These are phyloP conservation scores for Onygenales sp. DNA, from an alignment of 2,329 filamentous ascomycete species.

Conservation along the genomic window DNA sequence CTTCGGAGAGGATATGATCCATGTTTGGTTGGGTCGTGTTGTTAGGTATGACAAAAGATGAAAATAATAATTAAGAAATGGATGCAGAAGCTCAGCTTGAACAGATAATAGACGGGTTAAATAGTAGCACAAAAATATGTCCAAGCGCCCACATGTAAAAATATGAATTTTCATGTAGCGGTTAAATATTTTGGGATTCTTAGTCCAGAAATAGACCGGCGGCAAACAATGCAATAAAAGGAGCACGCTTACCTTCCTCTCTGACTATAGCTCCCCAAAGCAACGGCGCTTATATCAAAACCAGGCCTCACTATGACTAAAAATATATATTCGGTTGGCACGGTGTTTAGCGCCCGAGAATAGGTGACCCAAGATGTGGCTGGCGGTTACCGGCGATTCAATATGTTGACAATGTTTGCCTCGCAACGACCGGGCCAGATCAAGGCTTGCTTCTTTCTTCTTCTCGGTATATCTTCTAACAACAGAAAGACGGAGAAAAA, in stretches of 20 bases:
- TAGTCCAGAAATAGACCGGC: neutral
- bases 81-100: neutral
- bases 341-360: neutral
- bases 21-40: neutral
- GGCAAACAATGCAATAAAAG: slow-evolving; percentile 1
- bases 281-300: neutral
- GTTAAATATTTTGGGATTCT: neutral
- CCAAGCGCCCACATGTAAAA: neutral
- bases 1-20: neutral
- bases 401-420: too few relatives aligned
- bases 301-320: neutral
- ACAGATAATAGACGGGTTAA: neutral
- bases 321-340: neutral
- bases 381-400: too few relatives aligned
- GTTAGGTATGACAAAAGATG: neutral
- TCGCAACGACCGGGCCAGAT: too few relatives aligned
- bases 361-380: neutral
- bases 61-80: neutral
- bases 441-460: neutral
- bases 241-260: slow-evolving; percentile 2
- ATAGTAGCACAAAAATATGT: neutral
- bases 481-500: neutral
- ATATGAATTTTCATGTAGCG: neutral
- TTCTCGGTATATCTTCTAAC: neutral
- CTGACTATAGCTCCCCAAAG: neutral